Percentiles rank a stretch among this genome's conserved stretches.
Evolutionary conservation across 768 basidiomycete genomes (phyloP).

Genomic region (Wakefieldia striispora): DNA sequence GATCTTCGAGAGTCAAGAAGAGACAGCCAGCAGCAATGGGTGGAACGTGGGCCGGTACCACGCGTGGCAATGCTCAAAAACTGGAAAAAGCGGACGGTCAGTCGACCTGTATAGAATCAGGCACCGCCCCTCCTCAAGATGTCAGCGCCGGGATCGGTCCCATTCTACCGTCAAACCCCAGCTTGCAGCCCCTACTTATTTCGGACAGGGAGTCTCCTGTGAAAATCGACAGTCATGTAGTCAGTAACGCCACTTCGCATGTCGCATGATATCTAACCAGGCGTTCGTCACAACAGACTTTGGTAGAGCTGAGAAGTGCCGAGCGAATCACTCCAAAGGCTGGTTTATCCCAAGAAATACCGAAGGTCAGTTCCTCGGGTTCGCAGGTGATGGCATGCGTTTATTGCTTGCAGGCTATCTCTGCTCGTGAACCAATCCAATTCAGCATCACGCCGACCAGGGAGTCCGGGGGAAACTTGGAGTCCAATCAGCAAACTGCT

Average conservation of each 20-base stretch:
- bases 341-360: not conserved
- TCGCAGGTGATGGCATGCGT: not conserved
- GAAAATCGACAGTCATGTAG: not conserved
- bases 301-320: not conserved
- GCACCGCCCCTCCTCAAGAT: not conserved
- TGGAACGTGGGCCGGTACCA: conserved; percentile 19
- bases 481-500: conserved; percentile 10
- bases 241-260: conserved; percentile 6
- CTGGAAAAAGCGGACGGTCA: conserved; percentile 3
- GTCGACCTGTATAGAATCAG: not conserved
- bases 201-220: not conserved
- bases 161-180: not conserved
- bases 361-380: conserved; percentile 15
- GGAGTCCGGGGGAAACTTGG: conserved; percentile 32
- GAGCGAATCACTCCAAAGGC: not conserved
- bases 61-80: conserved; percentile 24
- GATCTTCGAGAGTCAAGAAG: conserved; percentile 17
- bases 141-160: not conserved
- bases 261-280: not conserved
- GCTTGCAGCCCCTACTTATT: not conserved
- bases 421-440: not conserved
- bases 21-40: conserved; percentile 1
- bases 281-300: conserved; percentile 2
- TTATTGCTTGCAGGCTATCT: conserved; percentile 4
- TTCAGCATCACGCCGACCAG: conserved; percentile 21